Evolutionary conservation across 2,329 filamentous ascomycete species (phyloP).

Genomic region (Torrubiellomyces zombiae): DNA sequence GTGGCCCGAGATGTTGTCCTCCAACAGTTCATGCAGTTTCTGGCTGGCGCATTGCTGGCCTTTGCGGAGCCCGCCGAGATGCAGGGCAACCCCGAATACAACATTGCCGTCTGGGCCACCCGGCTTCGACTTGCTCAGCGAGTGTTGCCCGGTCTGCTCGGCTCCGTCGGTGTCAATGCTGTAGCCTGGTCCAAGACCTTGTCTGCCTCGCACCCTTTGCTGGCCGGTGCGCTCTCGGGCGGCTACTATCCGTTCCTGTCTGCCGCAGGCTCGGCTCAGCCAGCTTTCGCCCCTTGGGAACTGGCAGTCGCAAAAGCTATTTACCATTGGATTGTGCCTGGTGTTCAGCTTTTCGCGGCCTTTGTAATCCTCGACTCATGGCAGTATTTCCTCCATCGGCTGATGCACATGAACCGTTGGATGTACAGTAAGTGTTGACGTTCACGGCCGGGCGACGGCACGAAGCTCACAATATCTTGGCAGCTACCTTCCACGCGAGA

Average conservation of each 20-base stretch:
- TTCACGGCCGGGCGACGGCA: conserved; percentile 9
- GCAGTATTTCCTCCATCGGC: conserved; percentile 94
- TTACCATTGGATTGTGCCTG: conserved; percentile 65
- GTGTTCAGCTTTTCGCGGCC: conserved; percentile 58
- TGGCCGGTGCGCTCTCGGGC: conserved; percentile 62
- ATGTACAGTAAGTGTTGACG: conserved; percentile 59
- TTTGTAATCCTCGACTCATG: conserved; percentile 77
- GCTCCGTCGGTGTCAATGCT: conserved; percentile 60
- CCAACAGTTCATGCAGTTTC: conserved; percentile 79
- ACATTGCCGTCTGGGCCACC: conserved; percentile 79
- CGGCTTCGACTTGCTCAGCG: conserved; percentile 65
- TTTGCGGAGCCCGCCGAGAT: conserved; percentile 58
- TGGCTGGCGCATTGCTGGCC: conserved; percentile 49
- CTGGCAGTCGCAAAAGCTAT: conserved; percentile 54
- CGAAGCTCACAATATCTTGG: conserved; percentile 29
- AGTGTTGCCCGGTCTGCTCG: conserved; percentile 56
- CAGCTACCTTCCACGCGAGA: conserved; percentile 78
- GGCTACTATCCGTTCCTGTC: conserved; percentile 63
- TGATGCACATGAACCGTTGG: conserved; percentile 97
- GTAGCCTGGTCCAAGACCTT: conserved; percentile 59
- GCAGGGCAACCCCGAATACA: conserved; percentile 64
- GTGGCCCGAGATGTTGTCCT: conserved; percentile 81
- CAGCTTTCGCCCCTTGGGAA: conserved; percentile 76
- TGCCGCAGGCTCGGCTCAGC: conserved; percentile 38
- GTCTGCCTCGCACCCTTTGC: conserved; percentile 49